Base-by-base conservation (phyloP, 2,329 filamentous ascomycete genomes). In the Nemania abortiva region DNA sequence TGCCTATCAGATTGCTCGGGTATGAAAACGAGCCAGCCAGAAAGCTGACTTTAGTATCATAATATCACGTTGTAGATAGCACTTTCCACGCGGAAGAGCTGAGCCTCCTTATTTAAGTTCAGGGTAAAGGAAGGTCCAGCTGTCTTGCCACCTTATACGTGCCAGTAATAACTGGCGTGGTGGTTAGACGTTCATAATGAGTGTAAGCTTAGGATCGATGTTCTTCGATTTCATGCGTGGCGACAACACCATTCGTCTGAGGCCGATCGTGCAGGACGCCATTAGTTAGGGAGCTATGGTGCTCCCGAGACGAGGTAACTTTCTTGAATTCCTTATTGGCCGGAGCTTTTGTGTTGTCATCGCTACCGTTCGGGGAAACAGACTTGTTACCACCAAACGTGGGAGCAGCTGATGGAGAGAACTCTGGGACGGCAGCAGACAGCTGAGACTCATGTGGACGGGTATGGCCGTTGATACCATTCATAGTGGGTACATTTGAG, bases 351-450 rank as follows among this genome's bases (percentile, higher is more conserved):
- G 45, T 53, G 20, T 63, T 53, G 20, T 63, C 63, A 9, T 60
- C 49, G 1, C 18, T 55, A 13, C 37, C 54, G 37, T 57, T 61
- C 24, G 52, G 55, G 13, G 61, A 68, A 45, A 57, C n/a, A 31
- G 59, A 31, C 49, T 69, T 69, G 50, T 61, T 15, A 11, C 66
- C 66, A 54, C 65, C 59, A 37, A 72, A 72, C 9, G 68, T 71
- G 24, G 65, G 65, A 37, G 47, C 20, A 24, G 31, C 53, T 10
- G 68, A 67, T 15, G 88, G 88, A 7, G 86, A 84, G 73, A 91
- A 91, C 70, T 90, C 89, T 0, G 89, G 88, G 2, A 90, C 89
- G 22, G 85, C 81, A n/a, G 89, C 89, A 37, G 89, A 91, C 29
- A 91, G 82, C 60, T 86, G 85, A 7, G 85, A 86, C 63, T 86